Evolutionary conservation across 257 asterid genomes (phyloP), one percentile per base, ranked within the genome.

Genomic region (Fraxinus cuspidata): DNA sequence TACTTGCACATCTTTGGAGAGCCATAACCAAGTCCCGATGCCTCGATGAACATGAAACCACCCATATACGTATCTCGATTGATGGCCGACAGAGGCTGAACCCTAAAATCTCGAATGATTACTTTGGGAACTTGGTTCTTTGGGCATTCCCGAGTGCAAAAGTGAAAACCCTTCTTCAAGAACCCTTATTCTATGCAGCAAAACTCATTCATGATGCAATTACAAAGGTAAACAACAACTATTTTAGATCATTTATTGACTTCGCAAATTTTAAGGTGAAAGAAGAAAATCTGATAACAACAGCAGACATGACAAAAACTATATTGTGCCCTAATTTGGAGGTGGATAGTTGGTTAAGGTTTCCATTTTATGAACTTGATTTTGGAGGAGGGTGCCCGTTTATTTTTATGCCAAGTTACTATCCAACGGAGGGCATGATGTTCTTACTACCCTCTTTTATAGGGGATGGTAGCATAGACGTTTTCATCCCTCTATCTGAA

Each of bases 1-100:
- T 94, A 0, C 82, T 92, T 38, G 98, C 97, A 29, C 97, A 94
- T 86, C 84, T 92, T 1, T 89, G 97, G 98, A 81, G 90, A 73
- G 86, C 87, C 44, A 83, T 90, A 64, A 94, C 97, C 3, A 90
- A 82, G 73, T 94, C 97, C 0, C 94, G 97, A 0, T 84, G 89
- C 65, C 83, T 90, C 42, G 80, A 79, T 16, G 87, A 82, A 0
- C 65, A 25, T 0, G 96, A 89, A 83, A 88, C 91, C 3, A 92
- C 94, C 1, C 89, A 88, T 47, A 84, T 92, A 1, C 83, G 86
- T 78, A 87, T 94, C 0, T 88, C 97, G 0, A 94, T 94, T 0
- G 92, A 94, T 13, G 97, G 97, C 3, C 90, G 98, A 31, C 79
- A 82, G 15, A 75, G 98, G 58, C 77, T 94, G 70, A 84, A 74